phyloP scores from a whole-genome alignment of 2,329 filamentous ascomycete genomes.

The Leptographium radiaticola region DNA sequence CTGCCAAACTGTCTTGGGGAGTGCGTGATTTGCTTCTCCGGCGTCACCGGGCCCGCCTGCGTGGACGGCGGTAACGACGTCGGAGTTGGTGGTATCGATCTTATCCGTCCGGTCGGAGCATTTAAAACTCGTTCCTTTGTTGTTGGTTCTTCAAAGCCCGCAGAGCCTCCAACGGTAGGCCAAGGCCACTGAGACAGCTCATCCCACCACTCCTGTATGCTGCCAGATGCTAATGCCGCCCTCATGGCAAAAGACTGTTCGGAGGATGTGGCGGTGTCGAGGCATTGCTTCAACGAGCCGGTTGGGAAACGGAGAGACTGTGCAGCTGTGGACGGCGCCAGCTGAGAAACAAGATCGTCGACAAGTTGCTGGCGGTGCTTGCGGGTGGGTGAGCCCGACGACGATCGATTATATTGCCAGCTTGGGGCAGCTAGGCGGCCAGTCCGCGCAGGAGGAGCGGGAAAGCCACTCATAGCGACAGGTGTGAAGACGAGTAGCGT shows the following conservation, averaged over 20 bases:
- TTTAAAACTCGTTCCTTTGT: background rate
- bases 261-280: slow-evolving; percentile 46
- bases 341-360: slow-evolving; percentile 48
- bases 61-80: background rate
- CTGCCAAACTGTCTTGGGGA: background rate
- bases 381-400: slow-evolving; percentile 32
- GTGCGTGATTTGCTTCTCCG: slow-evolving; percentile 5
- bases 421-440: slow-evolving; percentile 24
- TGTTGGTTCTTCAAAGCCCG: slow-evolving; percentile 39
- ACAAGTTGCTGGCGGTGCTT: slow-evolving; percentile 19
- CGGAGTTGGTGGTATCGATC: slow-evolving; percentile 3
- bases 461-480: slow-evolving; percentile 23
- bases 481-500: background rate
- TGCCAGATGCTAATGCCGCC: slow-evolving; percentile 56
- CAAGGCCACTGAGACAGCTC: slow-evolving; percentile 52
- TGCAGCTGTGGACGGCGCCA: slow-evolving; percentile 47
- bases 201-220: slow-evolving; percentile 60
- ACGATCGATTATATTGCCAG: slow-evolving; percentile 23
- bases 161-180: slow-evolving; percentile 32
- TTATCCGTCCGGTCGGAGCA: background rate
- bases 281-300: slow-evolving; percentile 41
- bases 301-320: slow-evolving; percentile 43
- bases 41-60: slow-evolving; percentile 4
- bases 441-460: slow-evolving; percentile 19
- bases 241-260: slow-evolving; percentile 61